These are phyloP conservation scores for Calocera viscosa DNA, from an alignment of 768 basidiomycete species.

Conservation along the genomic window DNA sequence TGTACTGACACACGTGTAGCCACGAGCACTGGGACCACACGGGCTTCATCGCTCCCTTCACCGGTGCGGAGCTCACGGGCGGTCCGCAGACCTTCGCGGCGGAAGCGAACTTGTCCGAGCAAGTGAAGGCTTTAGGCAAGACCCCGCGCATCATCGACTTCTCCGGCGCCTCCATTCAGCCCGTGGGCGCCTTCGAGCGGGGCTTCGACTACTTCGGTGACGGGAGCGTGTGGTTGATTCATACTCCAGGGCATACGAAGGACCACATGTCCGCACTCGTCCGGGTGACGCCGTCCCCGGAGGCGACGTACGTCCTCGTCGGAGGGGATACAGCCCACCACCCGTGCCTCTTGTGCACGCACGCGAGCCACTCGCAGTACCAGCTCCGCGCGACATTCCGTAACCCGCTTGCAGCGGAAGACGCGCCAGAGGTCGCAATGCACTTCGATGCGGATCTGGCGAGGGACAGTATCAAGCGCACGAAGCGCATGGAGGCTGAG, in stretches of 20 bases:
- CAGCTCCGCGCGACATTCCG: not conserved
- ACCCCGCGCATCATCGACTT: conserved; percentile 3
- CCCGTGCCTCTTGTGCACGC: not conserved
- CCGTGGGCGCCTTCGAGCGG: not conserved
- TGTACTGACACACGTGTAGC: not conserved
- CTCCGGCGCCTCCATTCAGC: not conserved
- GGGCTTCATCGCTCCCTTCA: not conserved
- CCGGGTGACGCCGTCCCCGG: not conserved
- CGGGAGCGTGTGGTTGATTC: not conserved
- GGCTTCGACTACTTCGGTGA: conserved; percentile 1
- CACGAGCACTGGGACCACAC: conserved; percentile 8
- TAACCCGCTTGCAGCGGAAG: not conserved
- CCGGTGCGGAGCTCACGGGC: not conserved
- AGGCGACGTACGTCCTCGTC: not conserved
- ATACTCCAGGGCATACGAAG: not conserved
- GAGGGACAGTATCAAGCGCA: conserved; percentile 8
- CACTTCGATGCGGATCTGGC: conserved; percentile 6
- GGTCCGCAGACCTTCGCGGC: not conserved
- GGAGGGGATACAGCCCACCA: not conserved
- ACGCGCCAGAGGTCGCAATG: conserved; percentile 1
- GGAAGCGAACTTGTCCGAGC: not conserved
- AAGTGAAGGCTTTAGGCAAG: not conserved
- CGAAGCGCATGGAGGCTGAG: conserved; percentile 6
- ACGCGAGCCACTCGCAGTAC: not conserved
- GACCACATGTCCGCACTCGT: not conserved